Evolutionary conservation across 805 yeast species (phyloP), one percentile per base, ranked within the genome.

Genomic region (Ogataea salicorniae): DNA sequence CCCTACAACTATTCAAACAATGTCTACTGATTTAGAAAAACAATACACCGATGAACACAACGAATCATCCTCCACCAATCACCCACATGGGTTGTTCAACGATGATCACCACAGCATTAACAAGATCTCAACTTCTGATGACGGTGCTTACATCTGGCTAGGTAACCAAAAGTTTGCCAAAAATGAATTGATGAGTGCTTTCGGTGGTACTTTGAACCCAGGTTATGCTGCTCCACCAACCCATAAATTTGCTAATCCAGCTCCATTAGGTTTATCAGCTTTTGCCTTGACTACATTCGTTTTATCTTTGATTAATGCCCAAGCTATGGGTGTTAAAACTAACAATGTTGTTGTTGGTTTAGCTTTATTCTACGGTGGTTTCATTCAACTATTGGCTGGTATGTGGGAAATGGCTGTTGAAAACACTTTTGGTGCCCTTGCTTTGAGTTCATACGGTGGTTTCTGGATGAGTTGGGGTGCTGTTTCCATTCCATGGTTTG

Each of bases 131-230:
- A 59, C 81, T 2, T 77, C 87, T 17, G 69, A 62, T 3, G 84
- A 81, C 56, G 81, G 81, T 38, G 84, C 84, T 41, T 82, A 79
- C 61, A 73, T 88, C 47, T 79, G 72, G 52, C 77, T 88, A 54
- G 96, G 96, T 4, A 75, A 81, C 57, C 81, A 84, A 52, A 82
- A 77, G 63, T 88, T 84, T 51, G 72, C 79, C 46, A 78, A 75
- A 56, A 64, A 73, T 45, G 91, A 85, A 43, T 71, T 85, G 47
- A 67, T 71, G 45, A 66, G 66, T 23, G 92, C 92, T 2, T 85
- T 85, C 54, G 96, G 95, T 65, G 96, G 96, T 82, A 75, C 85
- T 17, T 69, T 86, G 62, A 81, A 82, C 55, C 88, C 94, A 22
- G 92, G 88, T 72, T 41, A 72, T 47, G 64, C 78, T 29, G 73